A percentile compares a stretch with the other conserved stretches of the same genome.
Evolutionary conservation across 805 yeast species (phyloP).

Genomic region (Yamadazyma insecticola): DNA sequence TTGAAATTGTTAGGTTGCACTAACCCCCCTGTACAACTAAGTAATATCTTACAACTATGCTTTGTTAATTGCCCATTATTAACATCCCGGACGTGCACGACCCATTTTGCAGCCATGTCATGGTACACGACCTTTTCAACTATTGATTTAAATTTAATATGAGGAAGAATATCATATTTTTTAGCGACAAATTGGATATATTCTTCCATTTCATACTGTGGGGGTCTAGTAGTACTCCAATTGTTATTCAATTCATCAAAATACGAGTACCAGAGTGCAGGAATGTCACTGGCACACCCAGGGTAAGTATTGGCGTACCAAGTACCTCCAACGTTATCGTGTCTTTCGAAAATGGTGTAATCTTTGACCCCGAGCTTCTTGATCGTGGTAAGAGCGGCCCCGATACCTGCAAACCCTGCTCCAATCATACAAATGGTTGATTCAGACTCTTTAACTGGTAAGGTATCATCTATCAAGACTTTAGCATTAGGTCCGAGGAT

Average conservation of each 20-base stretch:
- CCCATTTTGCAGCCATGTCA: conserved; percentile 25
- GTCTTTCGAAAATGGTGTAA: conserved; percentile 34
- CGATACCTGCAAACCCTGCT: conserved; percentile 37
- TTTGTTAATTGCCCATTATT: conserved; percentile 24
- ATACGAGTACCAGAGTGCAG: conserved; percentile 38
- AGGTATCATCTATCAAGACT: conserved; percentile 13
- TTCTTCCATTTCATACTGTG: conserved; percentile 39
- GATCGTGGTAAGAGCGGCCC: conserved; percentile 23
- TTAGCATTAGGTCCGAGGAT: conserved; percentile 20
- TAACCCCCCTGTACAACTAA: conserved; percentile 31
- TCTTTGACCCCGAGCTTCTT: conserved; percentile 22
- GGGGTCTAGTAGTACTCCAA: conserved; percentile 38
- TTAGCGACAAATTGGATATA: conserved; percentile 30
- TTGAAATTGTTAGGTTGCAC: conserved; percentile 29
- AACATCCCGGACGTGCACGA: conserved; percentile 19
- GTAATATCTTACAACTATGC: conserved; percentile 25
- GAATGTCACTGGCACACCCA: conserved; percentile 41
- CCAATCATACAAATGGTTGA: conserved; percentile 35
- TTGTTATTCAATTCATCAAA: conserved; percentile 27
- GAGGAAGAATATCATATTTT: conserved; percentile 19
- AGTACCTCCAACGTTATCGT: conserved; percentile 38
- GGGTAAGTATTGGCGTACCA: conserved; percentile 45
- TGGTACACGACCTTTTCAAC: conserved; percentile 18
- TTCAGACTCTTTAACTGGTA: conserved; percentile 17
- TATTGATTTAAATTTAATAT: conserved; percentile 18